phyloP scores from a whole-genome alignment of 2,329 filamentous ascomycete genomes.

The Fusarium lyarnte region DNA sequence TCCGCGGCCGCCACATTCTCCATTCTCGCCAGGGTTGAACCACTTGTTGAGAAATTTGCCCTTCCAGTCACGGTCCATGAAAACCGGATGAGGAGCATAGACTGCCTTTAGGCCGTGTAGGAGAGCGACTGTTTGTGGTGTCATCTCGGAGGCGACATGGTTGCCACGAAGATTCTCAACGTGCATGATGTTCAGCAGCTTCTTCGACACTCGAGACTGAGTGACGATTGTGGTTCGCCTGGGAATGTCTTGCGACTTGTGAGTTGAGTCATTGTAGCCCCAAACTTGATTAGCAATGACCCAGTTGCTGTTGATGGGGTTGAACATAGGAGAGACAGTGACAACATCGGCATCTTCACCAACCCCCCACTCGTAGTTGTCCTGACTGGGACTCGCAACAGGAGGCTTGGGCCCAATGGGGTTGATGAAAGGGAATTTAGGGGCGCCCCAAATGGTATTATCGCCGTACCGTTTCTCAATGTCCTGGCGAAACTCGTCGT shows the following conservation, averaged over 20 bases:
- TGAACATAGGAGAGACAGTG: conserved; percentile 81
- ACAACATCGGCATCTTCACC: conserved; percentile 80
- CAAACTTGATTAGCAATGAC: conserved; percentile 74
- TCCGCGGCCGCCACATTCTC: conserved; percentile 62
- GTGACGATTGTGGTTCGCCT: conserved; percentile 82
- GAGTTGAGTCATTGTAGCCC: conserved; percentile 66
- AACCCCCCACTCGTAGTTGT: conserved; percentile 79
- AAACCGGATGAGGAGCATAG: conserved; percentile 81
- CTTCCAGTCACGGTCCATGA: conserved; percentile 79
- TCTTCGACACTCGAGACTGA: conserved; percentile 76
- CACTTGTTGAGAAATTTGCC: conserved; percentile 63
- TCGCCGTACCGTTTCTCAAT: conserved; percentile 65
- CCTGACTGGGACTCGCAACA: conserved; percentile 64
- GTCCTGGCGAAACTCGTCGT: conserved; percentile 71
- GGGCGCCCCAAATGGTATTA: conserved; percentile 73
- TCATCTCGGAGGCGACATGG: conserved; percentile 85
- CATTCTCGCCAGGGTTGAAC: conserved; percentile 68
- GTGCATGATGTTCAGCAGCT: conserved; percentile 79
- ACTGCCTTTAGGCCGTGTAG: conserved; percentile 83
- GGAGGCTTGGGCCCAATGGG: conserved; percentile 73
- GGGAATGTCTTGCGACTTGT: conserved; percentile 66
- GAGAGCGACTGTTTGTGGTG: conserved; percentile 75
- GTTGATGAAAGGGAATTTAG: conserved; percentile 65
- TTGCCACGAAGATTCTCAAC: conserved; percentile 77
- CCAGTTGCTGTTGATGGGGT: conserved; percentile 78